Conservation (phyloP, 2,329 filamentous ascomycete genomes). For the Aspergillus ruber region DNA sequence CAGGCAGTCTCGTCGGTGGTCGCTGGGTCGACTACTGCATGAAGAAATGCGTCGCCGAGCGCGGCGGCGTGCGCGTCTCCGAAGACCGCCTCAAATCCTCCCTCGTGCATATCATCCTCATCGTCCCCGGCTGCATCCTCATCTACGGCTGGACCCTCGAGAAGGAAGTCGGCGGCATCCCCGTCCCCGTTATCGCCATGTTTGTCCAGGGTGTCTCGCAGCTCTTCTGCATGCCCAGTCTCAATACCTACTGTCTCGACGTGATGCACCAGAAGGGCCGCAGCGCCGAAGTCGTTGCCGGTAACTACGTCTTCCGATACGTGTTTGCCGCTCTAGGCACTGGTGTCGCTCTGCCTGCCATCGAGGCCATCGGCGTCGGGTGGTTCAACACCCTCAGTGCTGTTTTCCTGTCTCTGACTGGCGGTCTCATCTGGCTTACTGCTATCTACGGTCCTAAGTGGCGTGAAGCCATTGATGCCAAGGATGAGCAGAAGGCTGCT, state of each 20-base stretch:
- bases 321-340: constrained; percentile 65
- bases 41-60: constrained; percentile 56
- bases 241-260: constrained; percentile 78
- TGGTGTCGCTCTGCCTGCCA: constrained; percentile 65
- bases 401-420: constrained; percentile 46
- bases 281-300: constrained; percentile 68
- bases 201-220: constrained; percentile 69
- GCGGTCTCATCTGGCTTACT: constrained; percentile 43
- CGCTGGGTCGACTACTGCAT: constrained; percentile 63
- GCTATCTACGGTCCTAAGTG: constrained; percentile 47
- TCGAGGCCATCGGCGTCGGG: constrained; percentile 69
- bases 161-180: constrained; percentile 48
- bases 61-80: constrained; percentile 52
- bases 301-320: constrained; percentile 74
- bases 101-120: constrained; percentile 50
- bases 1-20: constrained; percentile 66
- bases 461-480: constrained; percentile 50
- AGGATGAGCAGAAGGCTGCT: constrained; percentile 33
- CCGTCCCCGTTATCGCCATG: constrained; percentile 62
- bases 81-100: constrained; percentile 62
- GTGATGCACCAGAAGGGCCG: constrained; percentile 60
- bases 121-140: constrained; percentile 59
- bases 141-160: constrained; percentile 63
- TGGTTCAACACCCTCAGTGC: constrained; percentile 72
- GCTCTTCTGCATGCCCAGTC: constrained; percentile 65